Percentiles rank a stretch among this genome's conserved stretches.
These are phyloP conservation scores for Thermochaetoides thermophila DNA, from an alignment of 495 filamentous ascomycete genomes.

Conservation along the genomic window DNA sequence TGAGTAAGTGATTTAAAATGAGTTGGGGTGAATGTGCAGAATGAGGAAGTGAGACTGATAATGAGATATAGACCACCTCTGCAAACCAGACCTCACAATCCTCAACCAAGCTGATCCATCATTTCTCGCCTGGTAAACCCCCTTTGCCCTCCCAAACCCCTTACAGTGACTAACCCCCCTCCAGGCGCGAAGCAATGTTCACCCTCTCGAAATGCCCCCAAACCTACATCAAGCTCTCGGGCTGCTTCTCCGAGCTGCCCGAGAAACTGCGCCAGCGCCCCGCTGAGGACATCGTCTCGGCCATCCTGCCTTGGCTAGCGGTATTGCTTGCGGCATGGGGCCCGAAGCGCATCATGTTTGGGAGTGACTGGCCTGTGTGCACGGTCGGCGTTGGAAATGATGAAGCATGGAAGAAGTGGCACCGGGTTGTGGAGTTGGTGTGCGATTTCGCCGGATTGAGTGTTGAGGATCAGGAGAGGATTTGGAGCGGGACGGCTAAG, in stretches of 20 bases:
- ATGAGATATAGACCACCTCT: slow-evolving; percentile 75
- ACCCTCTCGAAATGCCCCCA: slow-evolving; percentile 40
- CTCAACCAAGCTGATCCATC: slow-evolving; percentile 36
- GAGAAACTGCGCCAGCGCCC: slow-evolving; percentile 23
- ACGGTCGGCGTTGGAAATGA: slow-evolving; percentile 48
- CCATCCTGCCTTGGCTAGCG: slow-evolving; percentile 47
- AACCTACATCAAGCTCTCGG: slow-evolving; percentile 82
- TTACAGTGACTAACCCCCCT: neutral
- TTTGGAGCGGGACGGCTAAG: slow-evolving; percentile 58
- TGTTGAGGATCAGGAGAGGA: slow-evolving; percentile 39
- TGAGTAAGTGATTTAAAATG: slow-evolving; percentile 53
- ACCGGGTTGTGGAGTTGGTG: slow-evolving; percentile 41
- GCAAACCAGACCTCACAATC: slow-evolving; percentile 62
- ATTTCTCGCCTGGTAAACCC: slow-evolving; percentile 36
- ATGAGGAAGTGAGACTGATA: too few species aligned
- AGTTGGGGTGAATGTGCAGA: too few species aligned
- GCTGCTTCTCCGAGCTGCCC: slow-evolving; percentile 60
- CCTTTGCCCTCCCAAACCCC: neutral
- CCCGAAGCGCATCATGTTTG: slow-evolving; percentile 65
- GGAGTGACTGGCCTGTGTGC: slow-evolving; percentile 82
- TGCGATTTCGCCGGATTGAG: slow-evolving; percentile 42
- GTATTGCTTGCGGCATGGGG: slow-evolving; percentile 54
- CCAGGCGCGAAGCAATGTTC: slow-evolving; percentile 35
- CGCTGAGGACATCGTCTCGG: slow-evolving; percentile 33
- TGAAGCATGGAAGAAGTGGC: slow-evolving; percentile 43